Percentiles rank a stretch among this genome's conserved stretches.
Evolutionary conservation across 768 basidiomycete genomes (phyloP).

Genomic region (Podaxis mareebaensis): DNA sequence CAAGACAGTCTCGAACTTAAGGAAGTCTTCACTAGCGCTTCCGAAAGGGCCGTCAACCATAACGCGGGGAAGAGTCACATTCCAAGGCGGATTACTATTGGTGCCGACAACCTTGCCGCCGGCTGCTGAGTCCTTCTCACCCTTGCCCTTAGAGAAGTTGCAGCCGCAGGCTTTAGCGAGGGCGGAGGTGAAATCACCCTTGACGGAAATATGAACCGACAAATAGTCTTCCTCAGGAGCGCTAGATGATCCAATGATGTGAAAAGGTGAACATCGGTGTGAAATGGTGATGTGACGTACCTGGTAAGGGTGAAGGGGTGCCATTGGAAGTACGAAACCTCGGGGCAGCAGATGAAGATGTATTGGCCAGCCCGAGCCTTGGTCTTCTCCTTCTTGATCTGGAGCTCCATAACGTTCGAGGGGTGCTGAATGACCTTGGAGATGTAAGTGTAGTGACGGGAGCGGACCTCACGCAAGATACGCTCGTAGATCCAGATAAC

Average conservation of each 20-base stretch:
- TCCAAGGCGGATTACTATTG: conserved; percentile 57
- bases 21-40: conserved; percentile 86
- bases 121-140: conserved; percentile 36
- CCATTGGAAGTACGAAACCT: conserved; percentile 95
- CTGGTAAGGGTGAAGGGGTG: conserved; percentile 95
- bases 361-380: conserved; percentile 86
- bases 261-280: not conserved
- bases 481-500: conserved; percentile 86
- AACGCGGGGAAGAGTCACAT: conserved; percentile 79
- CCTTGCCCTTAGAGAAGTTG: conserved; percentile 62
- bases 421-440: conserved; percentile 96
- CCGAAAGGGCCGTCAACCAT: conserved; percentile 99
- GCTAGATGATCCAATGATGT: conserved; percentile 33
- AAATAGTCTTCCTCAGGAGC: conserved; percentile 96
- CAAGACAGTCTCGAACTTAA: conserved; percentile 86
- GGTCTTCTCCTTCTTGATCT: conserved; percentile 96
- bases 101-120: conserved; percentile 67
- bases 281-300: conserved; percentile 32
- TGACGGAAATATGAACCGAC: conserved; percentile 89
- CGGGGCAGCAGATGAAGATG: conserved; percentile 89
- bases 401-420: conserved; percentile 90
- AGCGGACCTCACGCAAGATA: conserved; percentile 87
- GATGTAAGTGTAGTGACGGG: conserved; percentile 88
- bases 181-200: conserved; percentile 89
- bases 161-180: conserved; percentile 84